Evolutionary conservation across 164 flowering plant species (phyloP).

Genomic region (Berberis vulgaris): DNA sequence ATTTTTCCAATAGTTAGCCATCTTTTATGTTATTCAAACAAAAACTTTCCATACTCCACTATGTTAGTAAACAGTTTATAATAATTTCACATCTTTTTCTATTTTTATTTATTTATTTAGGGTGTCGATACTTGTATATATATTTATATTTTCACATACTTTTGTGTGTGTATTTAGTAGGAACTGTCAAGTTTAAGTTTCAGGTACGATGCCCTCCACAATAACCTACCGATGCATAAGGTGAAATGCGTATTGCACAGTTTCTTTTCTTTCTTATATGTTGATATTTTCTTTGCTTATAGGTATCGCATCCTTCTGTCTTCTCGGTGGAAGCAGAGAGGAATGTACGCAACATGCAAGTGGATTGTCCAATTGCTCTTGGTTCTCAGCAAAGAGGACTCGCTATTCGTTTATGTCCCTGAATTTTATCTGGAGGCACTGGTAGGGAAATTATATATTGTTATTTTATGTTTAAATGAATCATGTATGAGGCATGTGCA

Average conservation of each 20-base stretch:
- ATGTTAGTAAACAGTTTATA: too few species aligned
- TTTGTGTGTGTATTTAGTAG: too few species aligned
- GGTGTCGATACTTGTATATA: too few species aligned
- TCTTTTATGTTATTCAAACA: too few species aligned
- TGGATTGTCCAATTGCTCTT: slow-evolving; percentile 81
- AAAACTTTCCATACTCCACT: too few species aligned
- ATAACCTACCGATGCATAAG: not conserved
- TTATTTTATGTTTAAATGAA: not conserved
- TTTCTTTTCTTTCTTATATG: not conserved
- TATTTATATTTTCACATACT: too few species aligned
- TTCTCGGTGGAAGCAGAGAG: slow-evolving; percentile 92
- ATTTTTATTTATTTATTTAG: too few species aligned
- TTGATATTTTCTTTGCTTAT: slow-evolving; percentile 10
- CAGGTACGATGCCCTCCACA: too few species aligned
- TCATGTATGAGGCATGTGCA: too few species aligned
- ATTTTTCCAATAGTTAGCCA: too few species aligned
- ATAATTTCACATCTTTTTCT: too few species aligned
- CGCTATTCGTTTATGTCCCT: slow-evolving; percentile 60
- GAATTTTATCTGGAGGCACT: slow-evolving; percentile 82
- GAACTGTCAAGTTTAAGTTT: too few species aligned
- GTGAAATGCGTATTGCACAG: not conserved
- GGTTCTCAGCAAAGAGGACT: slow-evolving; percentile 74
- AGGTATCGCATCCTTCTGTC: slow-evolving; percentile 76
- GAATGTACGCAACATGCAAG: slow-evolving; percentile 94
- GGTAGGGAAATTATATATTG: slow-evolving; percentile 34